Conservation (phyloP, 1,284 basidiomycete genomes). For the Sporisorium iseilematis-ciliati region DNA sequence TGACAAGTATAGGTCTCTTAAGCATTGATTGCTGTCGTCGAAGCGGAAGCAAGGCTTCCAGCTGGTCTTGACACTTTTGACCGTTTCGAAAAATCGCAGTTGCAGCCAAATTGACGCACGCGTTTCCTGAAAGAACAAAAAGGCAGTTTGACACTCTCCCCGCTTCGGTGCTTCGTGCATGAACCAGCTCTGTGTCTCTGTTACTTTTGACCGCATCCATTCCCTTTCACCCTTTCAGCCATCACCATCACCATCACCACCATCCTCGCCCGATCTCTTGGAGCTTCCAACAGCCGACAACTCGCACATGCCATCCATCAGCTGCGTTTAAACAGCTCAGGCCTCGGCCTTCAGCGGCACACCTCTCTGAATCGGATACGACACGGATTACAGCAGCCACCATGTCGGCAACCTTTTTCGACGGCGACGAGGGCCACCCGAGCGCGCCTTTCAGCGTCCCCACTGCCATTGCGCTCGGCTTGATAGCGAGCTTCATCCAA, state of each 20-base stretch:
- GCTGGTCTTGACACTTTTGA: too few relatives aligned
- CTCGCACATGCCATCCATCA: not conserved
- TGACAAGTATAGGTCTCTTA: too few relatives aligned
- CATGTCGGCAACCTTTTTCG: slow-evolving; percentile 13
- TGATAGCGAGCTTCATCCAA: slow-evolving; percentile 89
- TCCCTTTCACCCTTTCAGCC: not conserved
- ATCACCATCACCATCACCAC: not conserved
- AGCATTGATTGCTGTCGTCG: too few relatives aligned
- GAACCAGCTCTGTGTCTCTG: not conserved
- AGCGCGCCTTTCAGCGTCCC: slow-evolving; percentile 52
- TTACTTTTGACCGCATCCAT: too few relatives aligned
- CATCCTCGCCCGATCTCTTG: not conserved
- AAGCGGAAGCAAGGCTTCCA: too few relatives aligned
- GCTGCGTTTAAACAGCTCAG: slow-evolving; percentile 7
- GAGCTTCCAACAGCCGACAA: not conserved
- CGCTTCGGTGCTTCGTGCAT: slow-evolving; percentile 13
- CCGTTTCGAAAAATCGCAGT: too few relatives aligned
- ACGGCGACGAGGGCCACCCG: slow-evolving; percentile 10
- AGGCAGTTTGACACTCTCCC: slow-evolving; percentile 7
- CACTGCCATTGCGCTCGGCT: slow-evolving; percentile 74
- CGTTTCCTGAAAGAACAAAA: slow-evolving; percentile 17
- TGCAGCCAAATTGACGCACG: not conserved
- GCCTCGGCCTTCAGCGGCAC: slow-evolving; percentile 14
- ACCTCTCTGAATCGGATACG: not conserved
- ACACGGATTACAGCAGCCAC: not conserved